Conservation (phyloP, 169 alveolate species). For the Eimeria necatrix region DNA sequence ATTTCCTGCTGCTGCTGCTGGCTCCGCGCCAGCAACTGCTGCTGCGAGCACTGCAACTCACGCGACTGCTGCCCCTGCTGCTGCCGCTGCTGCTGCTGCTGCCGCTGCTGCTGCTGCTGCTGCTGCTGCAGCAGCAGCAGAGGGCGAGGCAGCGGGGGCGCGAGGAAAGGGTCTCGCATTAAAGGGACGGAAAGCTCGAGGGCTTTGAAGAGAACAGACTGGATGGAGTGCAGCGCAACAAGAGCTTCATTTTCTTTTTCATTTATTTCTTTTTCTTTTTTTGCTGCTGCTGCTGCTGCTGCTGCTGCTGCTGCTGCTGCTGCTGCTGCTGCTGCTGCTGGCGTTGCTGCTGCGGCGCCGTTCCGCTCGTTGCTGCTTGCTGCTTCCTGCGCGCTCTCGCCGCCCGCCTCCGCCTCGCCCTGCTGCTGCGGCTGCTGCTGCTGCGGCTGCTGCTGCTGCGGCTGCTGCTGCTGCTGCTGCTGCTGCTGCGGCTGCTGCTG, state of each 20-base stretch:
- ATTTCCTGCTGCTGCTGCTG: too few species aligned
- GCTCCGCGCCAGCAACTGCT: too few species aligned
- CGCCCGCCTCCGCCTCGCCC: not conserved
- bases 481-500: not conserved
- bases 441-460: too few species aligned
- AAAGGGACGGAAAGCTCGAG: slow-evolving; percentile 1
- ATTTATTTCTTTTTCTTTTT: not conserved
- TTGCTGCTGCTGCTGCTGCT: too few species aligned
- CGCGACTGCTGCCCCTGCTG: too few species aligned
- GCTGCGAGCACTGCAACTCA: too few species aligned
- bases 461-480: too few species aligned
- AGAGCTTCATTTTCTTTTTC: not conserved
- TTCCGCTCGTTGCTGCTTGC: not conserved
- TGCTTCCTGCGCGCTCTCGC: not conserved
- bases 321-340: too few species aligned
- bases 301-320: too few species aligned
- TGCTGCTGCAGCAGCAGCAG: not conserved
- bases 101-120: slow-evolving; percentile 50
- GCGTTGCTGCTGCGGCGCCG: too few species aligned
- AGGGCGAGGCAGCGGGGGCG: not conserved
- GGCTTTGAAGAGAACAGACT: slow-evolving; percentile 33
- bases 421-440: not conserved
- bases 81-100: not conserved
- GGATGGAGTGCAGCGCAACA: slow-evolving; percentile 50
- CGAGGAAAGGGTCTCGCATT: slow-evolving; percentile 17